phyloP scores from a whole-genome alignment of 2,329 filamentous ascomycete genomes.

The Fusarium palustre region DNA sequence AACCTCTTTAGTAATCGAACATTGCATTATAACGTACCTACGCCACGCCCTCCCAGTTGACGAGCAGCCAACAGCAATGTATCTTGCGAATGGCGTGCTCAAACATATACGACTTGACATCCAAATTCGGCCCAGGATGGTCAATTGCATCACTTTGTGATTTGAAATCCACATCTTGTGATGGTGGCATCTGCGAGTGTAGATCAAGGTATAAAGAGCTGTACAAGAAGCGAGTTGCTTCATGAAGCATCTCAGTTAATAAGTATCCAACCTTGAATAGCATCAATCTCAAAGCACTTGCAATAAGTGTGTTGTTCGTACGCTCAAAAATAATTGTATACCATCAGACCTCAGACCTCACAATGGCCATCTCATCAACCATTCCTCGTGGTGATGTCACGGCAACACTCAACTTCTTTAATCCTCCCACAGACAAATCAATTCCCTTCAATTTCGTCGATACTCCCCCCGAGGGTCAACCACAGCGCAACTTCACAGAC shows the following conservation, averaged over 20 bases:
- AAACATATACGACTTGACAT: slow-evolving; percentile 29
- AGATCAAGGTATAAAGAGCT: slow-evolving; percentile 36
- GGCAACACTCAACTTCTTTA: slow-evolving; percentile 74
- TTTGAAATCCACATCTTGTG: slow-evolving; percentile 46
- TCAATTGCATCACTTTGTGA: slow-evolving; percentile 36
- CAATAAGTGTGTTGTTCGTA: not conserved
- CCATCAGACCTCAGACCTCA: not conserved
- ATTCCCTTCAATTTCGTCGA: slow-evolving; percentile 76
- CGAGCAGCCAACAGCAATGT: slow-evolving; percentile 37
- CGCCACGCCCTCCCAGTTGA: slow-evolving; percentile 41
- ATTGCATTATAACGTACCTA: not conserved
- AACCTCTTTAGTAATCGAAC: slow-evolving; percentile 41
- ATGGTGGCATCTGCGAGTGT: slow-evolving; percentile 3
- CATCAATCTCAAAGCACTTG: not conserved
- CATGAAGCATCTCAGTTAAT: slow-evolving; percentile 1
- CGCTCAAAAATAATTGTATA: not conserved
- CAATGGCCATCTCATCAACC: slow-evolving; percentile 56
- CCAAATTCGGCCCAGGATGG: slow-evolving; percentile 27
- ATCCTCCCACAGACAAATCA: slow-evolving; percentile 68
- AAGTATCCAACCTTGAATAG: not conserved
- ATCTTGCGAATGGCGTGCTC: slow-evolving; percentile 45
- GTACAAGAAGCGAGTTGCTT: slow-evolving; percentile 13
- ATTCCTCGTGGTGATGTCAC: slow-evolving; percentile 70
- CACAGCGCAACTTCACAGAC: slow-evolving; percentile 73
- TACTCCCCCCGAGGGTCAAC: slow-evolving; percentile 67